Evolutionary conservation across 2,329 filamentous ascomycete genomes (phyloP).

Genomic region (Botryotinia convoluta): DNA sequence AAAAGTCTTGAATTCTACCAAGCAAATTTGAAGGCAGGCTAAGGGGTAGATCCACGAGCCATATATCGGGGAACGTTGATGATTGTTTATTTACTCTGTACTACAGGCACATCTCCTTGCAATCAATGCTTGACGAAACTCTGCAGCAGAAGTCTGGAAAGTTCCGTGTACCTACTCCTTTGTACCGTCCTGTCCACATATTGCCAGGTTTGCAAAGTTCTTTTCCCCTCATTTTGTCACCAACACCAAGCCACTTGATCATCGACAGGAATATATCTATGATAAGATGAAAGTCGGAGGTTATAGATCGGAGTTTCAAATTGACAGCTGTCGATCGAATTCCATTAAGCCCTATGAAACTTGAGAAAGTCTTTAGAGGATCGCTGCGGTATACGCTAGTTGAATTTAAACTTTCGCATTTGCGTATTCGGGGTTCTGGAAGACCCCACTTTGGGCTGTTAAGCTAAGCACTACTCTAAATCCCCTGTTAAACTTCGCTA

Average conservation of each 20-base stretch:
- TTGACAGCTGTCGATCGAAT: neutral
- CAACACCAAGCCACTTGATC: neutral
- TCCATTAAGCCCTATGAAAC: constrained; percentile 3
- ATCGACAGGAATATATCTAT: neutral
- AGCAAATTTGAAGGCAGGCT: neutral
- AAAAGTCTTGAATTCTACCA: rapidly evolving
- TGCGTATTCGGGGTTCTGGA: neutral
- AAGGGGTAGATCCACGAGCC: neutral
- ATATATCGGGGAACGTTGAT: neutral
- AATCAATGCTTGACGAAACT: neutral
- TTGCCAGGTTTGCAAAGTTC: neutral
- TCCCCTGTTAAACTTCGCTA: neutral
- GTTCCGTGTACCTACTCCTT: neutral
- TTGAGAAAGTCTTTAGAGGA: neutral
- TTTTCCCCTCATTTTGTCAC: neutral
- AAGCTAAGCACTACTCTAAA: neutral
- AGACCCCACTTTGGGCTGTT: neutral
- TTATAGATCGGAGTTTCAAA: neutral
- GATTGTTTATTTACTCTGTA: too few species aligned
- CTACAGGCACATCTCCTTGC: neutral
- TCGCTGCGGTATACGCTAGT: neutral
- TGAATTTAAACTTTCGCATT: constrained; percentile 9
- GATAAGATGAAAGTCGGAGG: neutral
- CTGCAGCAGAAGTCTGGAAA: neutral
- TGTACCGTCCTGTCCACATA: neutral